Evolutionary conservation across 257 asterid genomes (phyloP).

Genomic region (Solanum sparsipilum): DNA sequence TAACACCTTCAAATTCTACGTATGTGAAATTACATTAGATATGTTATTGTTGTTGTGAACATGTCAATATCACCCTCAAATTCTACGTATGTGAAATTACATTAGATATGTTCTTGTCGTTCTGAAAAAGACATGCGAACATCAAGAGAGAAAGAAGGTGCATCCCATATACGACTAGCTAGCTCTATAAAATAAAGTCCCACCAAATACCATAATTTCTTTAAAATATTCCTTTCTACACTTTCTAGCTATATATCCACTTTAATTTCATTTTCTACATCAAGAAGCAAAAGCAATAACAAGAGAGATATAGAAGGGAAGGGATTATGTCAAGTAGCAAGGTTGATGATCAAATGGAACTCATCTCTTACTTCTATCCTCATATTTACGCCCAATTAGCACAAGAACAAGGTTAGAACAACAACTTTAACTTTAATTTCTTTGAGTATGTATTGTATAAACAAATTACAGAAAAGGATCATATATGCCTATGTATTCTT

Average conservation of each 20-base stretch:
- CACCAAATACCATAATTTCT: background rate
- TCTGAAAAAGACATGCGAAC: background rate
- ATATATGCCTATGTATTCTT: background rate
- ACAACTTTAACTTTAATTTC: background rate
- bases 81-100: too few species aligned
- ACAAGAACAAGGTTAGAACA: constrained; percentile 26
- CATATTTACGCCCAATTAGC: constrained; percentile 14
- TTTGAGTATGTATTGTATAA: background rate
- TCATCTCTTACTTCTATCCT: constrained; percentile 43
- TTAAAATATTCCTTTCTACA: background rate
- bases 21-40: too few species aligned
- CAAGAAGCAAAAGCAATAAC: background rate
- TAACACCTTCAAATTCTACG: fast-evolving
- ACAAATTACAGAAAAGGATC: background rate
- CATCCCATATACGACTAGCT: background rate
- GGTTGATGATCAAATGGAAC: constrained; percentile 35
- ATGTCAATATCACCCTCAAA: background rate
- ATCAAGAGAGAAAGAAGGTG: background rate
- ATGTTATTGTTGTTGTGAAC: background rate
- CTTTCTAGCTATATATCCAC: background rate
- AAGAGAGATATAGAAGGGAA: background rate
- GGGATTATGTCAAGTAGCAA: background rate
- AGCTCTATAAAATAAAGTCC: background rate
- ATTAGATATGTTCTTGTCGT: too few species aligned
- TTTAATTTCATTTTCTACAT: background rate